Base-by-base conservation (phyloP, 805 yeast species). In the Maudiozyma saulgeensis region DNA sequence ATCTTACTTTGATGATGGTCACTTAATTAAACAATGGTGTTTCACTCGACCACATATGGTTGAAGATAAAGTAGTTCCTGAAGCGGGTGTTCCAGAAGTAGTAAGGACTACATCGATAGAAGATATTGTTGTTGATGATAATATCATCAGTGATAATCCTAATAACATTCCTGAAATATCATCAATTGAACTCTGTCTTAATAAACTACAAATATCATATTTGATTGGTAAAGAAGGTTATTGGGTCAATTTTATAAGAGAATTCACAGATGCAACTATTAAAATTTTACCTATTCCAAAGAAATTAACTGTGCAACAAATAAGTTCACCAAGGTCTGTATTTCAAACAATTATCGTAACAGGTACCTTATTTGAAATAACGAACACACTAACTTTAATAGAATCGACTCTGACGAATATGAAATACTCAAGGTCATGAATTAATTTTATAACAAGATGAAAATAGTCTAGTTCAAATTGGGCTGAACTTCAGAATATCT, bases 141-240 rank as follows among this genome's bases (percentile, higher is more conserved):
- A 15, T 35, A 4, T 1, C 7, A 4, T 15, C 18, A 16, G 15
- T n/a, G 18, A 35, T 7, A 6, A 18, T 4, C 18, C 16, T 35
- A 16, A 35, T n/a, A n/a, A 8, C 18, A 16, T 13, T 15, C 11
- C 6, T n/a, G 18, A 38, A 38, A 38, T 38, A 19, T 18, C 18
- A 3, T 38, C 41, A 8, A 6, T 12, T 6, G 41, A 38, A 38
- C 8, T 38, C 3, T 18, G 8, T 18, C 25, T 56, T 35, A 54
- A 45, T 21, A 54, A 51, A 45, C 32, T 18, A 15, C 21, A 37
- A 23, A 38, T 49, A 3, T 41, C 46, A 1, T 49, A 21, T 34
- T 23, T 49, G 6, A 75, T 76, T 45, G 80, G 80, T 0, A 63
- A 57, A 23, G 57, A 59, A n/a, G 80, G 80, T 1, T 37, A 52